Evolutionary conservation across 495 filamentous ascomycete species (phyloP), one percentile per base, ranked within the genome.

Genomic region (Penicillium psychrofluorescens): DNA sequence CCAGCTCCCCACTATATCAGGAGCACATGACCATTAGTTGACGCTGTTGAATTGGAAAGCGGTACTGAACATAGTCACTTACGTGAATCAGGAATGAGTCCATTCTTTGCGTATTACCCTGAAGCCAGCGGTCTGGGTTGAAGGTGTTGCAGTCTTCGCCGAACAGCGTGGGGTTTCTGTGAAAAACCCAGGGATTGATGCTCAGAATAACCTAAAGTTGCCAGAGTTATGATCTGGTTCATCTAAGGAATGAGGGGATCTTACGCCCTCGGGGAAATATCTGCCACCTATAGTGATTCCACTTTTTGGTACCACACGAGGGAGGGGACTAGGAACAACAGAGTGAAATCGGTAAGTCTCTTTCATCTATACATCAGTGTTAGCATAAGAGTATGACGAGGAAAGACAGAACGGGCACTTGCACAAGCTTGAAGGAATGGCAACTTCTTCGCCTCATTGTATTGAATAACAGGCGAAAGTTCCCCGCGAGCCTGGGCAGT

Each of bases 321-420:
- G 55, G 22, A 71, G 50, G 5, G 42, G 45, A 10, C 50, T 40
- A 11, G 35, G 38, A 8, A 64, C 57, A 11, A 55, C 56, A 27
- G 58, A 37, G 36, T 62, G 54, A 49, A 53, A 79, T 6, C 74
- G 76, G 28, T 72, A 72, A n/a, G 74, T 68, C 48, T 81, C 79
- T 51, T 73, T 68, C 46, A 78, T 68, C 63, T 67, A 38, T 29
- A 11, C 11, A 32, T 14, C 7, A 9, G 2, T 32, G 36, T 46
- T 28, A 41, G 34, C 22, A 31, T 14, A 29, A 16, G 2, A 42
- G 27, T n/a, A n/a, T n/a, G 4, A 37, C 13, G 11, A 22, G 22
- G 4, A 13, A 7, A 29, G 14, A 8, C 6, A 41, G 4, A 4
- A 2, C 33, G 22, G 10, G 22, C 22, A 49, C 60, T 16, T 51